Percentiles rank a stretch among this genome's conserved stretches.
phyloP scores from a whole-genome alignment of 306 rosid genomes.

The Cajanus cajan region DNA sequence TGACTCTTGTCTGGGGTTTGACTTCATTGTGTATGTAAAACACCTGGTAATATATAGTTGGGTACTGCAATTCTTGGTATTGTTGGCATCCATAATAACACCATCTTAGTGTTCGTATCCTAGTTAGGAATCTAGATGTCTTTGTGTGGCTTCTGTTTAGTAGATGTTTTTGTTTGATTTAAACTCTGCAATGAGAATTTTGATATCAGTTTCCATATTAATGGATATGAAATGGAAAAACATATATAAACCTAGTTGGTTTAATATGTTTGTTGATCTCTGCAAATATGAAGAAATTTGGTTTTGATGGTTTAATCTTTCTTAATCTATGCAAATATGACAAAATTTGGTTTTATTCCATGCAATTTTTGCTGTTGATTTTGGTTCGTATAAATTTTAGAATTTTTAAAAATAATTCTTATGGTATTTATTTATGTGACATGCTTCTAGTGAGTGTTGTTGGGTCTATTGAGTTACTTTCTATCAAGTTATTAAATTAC shows the following conservation, averaged over 20 bases:
- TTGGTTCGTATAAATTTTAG: too few species aligned
- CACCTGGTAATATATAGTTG: conserved; percentile 19
- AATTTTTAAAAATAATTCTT: too few species aligned
- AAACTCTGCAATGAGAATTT: neutral
- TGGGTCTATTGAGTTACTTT: too few species aligned
- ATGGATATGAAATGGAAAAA: neutral
- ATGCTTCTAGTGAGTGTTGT: too few species aligned
- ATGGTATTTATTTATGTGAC: too few species aligned
- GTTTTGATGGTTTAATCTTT: too few species aligned
- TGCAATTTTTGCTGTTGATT: too few species aligned
- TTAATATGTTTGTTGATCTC: neutral
- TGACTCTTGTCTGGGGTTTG: conserved; percentile 29
- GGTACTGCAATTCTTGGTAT: conserved; percentile 7
- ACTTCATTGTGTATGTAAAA: conserved; percentile 28
- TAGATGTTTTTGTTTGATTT: neutral
- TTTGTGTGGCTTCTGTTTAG: neutral
- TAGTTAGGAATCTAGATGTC: neutral
- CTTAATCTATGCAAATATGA: too few species aligned
- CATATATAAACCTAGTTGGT: neutral
- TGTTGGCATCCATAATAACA: neutral
- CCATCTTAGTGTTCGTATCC: conserved; percentile 19
- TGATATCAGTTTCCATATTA: neutral
- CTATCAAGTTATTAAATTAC: too few species aligned
- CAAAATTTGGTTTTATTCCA: too few species aligned
- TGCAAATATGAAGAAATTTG: too few species aligned